Evolutionary conservation across 805 yeast genomes (phyloP).

Genomic region (Cyberlindnera mycetangii): DNA sequence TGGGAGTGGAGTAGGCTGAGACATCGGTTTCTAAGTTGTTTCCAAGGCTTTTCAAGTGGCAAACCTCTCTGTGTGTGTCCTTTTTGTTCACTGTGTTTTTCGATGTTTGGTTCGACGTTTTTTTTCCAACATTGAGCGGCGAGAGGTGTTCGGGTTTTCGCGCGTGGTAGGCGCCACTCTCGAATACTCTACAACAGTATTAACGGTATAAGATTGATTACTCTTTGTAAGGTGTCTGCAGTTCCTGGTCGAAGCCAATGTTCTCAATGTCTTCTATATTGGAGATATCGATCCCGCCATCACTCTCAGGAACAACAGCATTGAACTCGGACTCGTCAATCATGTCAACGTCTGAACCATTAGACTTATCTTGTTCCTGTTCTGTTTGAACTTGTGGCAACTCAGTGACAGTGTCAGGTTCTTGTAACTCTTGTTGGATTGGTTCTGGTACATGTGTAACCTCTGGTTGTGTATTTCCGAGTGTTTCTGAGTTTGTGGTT

Average conservation of each 20-base stretch:
- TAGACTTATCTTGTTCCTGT: neutral
- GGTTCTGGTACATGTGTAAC: neutral
- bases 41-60: no score
- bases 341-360: conserved; percentile 8
- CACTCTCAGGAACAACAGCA: conserved; percentile 5
- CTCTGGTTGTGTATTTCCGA: no score
- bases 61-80: no score
- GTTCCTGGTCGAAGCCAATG: conserved; percentile 5
- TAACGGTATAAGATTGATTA: no score
- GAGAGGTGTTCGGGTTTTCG: conserved; percentile 6
- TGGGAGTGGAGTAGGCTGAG: conserved; percentile 42
- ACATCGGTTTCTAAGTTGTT: conserved; percentile 19
- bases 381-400: neutral
- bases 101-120: conserved; percentile 8
- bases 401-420: neutral
- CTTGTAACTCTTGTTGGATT: neutral
- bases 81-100: no score
- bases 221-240: neutral
- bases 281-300: conserved; percentile 7
- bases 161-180: neutral
- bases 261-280: conserved; percentile 7
- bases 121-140: no score
- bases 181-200: neutral
- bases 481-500: neutral
- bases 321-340: conserved; percentile 4